A percentile compares a stretch with the other conserved stretches of the same genome.
Evolutionary conservation across 2,329 filamentous ascomycete species (phyloP).

Genomic region (Diaporthe eres): DNA sequence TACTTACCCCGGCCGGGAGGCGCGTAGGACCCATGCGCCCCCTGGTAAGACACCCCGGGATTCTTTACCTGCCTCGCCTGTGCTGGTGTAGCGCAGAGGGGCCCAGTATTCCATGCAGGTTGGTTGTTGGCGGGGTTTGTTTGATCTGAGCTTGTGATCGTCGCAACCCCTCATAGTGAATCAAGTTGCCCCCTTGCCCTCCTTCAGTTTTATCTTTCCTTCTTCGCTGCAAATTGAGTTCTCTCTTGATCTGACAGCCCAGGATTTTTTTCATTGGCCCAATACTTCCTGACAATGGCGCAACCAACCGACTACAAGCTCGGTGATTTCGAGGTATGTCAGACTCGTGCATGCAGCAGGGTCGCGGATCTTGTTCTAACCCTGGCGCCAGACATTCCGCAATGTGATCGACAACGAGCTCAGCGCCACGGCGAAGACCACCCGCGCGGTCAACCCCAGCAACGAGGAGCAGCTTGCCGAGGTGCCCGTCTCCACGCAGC

Average conservation of each 20-base stretch:
- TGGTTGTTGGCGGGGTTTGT: background rate
- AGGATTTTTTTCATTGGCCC: background rate
- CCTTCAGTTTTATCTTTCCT: background rate
- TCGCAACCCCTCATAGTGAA: background rate
- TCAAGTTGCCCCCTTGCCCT: background rate
- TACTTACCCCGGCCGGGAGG: background rate
- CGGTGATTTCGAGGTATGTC: constrained; percentile 33
- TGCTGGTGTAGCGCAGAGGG: background rate
- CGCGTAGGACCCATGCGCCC: background rate
- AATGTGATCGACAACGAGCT: constrained; percentile 48
- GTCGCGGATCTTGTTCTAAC: background rate
- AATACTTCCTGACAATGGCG: background rate
- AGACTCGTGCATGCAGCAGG: background rate
- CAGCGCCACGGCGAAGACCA: constrained; percentile 41
- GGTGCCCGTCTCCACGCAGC: constrained; percentile 55
- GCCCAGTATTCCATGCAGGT: constrained; percentile 18
- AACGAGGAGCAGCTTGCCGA: constrained; percentile 51
- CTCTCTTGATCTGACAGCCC: background rate
- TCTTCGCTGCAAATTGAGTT: background rate
- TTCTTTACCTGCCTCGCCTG: background rate
- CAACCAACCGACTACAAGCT: constrained; percentile 25
- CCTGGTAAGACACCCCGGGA: background rate
- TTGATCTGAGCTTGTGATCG: constrained; percentile 2
- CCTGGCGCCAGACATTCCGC: constrained; percentile 39
- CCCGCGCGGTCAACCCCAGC: constrained; percentile 53